Conservation (phyloP, 1,139 yeast genomes). For the Yamadazyma jaroonii region DNA sequence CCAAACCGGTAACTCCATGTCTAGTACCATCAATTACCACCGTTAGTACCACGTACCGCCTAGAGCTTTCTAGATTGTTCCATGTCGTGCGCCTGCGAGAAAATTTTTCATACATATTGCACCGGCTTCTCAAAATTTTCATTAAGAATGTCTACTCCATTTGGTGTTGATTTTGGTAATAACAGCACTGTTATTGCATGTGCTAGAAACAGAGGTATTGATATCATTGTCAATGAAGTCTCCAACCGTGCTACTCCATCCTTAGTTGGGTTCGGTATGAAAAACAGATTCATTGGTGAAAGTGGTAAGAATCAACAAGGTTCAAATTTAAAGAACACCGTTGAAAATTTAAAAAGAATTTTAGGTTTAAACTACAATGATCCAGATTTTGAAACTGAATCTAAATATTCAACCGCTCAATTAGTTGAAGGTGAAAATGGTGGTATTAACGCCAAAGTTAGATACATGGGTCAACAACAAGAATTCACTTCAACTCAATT, state of each 20-base stretch:
- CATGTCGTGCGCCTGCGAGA: constrained; percentile 2
- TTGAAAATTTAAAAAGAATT: constrained; percentile 88
- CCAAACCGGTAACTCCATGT: too few species aligned
- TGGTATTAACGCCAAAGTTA: constrained; percentile 79
- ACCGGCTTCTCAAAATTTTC: background rate
- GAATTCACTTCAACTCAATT: constrained; percentile 87
- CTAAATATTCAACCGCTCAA: constrained; percentile 68
- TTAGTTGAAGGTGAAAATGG: constrained; percentile 71
- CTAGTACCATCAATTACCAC: too few species aligned
- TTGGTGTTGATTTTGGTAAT: constrained; percentile 98
- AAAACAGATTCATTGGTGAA: constrained; percentile 93
- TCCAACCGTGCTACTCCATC: constrained; percentile 97
- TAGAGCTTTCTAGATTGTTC: too few species aligned
- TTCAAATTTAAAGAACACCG: constrained; percentile 93
- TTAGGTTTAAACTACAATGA: constrained; percentile 75
- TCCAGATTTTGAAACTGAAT: constrained; percentile 76
- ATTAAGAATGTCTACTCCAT: constrained; percentile 64
- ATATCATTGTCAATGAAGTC: constrained; percentile 96
- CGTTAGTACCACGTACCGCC: too few species aligned
- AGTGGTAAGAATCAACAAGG: constrained; percentile 94
- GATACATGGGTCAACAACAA: constrained; percentile 74
- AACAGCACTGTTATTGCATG: constrained; percentile 91
- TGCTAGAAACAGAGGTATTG: constrained; percentile 98
- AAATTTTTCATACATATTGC: constrained; percentile 4
- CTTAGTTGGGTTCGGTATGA: constrained; percentile 86